Conservation (phyloP, 2,329 filamentous ascomycete genomes). For the Microsporum ferrugineum region DNA sequence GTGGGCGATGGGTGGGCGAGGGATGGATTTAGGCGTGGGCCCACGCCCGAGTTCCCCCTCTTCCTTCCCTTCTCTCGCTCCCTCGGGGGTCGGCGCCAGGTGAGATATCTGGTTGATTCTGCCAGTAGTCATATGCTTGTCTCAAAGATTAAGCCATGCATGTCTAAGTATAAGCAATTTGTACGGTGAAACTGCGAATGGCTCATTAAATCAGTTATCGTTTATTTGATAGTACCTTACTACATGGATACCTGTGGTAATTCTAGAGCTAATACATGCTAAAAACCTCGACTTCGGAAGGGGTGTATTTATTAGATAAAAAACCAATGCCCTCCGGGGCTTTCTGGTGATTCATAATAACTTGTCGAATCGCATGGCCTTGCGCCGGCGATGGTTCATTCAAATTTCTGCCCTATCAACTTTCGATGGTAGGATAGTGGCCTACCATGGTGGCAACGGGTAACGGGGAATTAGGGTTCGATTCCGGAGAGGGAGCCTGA, state of each 20-base stretch:
- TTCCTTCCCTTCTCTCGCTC: no score
- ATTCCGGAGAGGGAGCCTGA: no score
- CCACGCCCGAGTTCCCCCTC: no score
- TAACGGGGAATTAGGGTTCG: no score
- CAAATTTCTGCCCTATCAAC: constrained; percentile 34
- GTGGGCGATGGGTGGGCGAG: no score
- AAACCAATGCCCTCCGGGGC: constrained; percentile 32
- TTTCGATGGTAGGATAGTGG: no score
- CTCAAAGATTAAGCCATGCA: constrained; percentile 39
- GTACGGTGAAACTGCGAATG: constrained; percentile 34
- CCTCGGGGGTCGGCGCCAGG: neutral
- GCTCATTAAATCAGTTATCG: constrained; percentile 38
- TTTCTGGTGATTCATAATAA: constrained; percentile 29
- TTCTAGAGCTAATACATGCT: constrained; percentile 39
- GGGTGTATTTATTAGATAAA: constrained; percentile 40
- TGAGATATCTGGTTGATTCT: constrained; percentile 31
- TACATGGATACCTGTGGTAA: constrained; percentile 37
- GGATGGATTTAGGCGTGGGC: no score
- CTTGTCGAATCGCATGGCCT: constrained; percentile 32
- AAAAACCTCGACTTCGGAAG: constrained; percentile 33
- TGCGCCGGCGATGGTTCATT: constrained; percentile 31
- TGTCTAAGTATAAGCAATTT: constrained; percentile 36
- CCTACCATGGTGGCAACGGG: no score
- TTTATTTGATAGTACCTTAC: constrained; percentile 39
- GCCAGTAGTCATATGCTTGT: constrained; percentile 38